phyloP scores from a whole-genome alignment of 768 basidiomycete species.

The Auricularia auricula-judae region DNA sequence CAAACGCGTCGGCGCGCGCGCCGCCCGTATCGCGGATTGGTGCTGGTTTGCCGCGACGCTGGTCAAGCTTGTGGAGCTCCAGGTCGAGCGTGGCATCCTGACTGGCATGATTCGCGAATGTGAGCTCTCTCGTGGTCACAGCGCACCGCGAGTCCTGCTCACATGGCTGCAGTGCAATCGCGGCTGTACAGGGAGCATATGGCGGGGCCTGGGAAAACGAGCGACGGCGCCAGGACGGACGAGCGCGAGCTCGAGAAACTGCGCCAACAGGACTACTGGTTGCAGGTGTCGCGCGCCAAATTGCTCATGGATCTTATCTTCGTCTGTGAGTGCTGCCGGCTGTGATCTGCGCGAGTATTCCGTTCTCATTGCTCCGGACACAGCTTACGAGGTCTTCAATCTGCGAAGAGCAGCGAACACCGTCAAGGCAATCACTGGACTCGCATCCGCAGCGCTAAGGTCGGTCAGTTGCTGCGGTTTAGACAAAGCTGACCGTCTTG shows the following conservation, averaged over 20 bases:
- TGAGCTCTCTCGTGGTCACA: slow-evolving; percentile 15
- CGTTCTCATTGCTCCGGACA: not conserved
- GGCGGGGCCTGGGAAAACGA: slow-evolving; percentile 31
- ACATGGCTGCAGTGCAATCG: slow-evolving; percentile 43
- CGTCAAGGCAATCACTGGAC: slow-evolving; percentile 54
- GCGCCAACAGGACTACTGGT: slow-evolving; percentile 64
- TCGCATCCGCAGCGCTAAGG: slow-evolving; percentile 66
- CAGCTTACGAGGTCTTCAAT: slow-evolving; percentile 74
- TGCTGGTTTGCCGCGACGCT: slow-evolving; percentile 77
- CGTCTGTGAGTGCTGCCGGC: slow-evolving; percentile 47
- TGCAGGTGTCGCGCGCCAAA: slow-evolving; percentile 58
- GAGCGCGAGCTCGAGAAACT: slow-evolving; percentile 61
- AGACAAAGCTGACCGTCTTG: not conserved
- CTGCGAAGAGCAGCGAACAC: slow-evolving; percentile 49
- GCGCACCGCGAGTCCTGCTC: not conserved
- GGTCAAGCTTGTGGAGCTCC: slow-evolving; percentile 74
- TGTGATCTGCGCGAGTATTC: not conserved
- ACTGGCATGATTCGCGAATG: slow-evolving; percentile 49
- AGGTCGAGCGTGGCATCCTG: slow-evolving; percentile 65
- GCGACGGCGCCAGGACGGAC: slow-evolving; percentile 36
- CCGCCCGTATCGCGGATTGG: slow-evolving; percentile 71
- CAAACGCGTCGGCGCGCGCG: slow-evolving; percentile 51
- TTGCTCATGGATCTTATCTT: slow-evolving; percentile 78
- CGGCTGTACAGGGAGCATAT: slow-evolving; percentile 67
- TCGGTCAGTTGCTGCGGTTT: slow-evolving; percentile 19